Conservation (phyloP, 139 green algal genomes). For the Haematococcus lacustris region DNA sequence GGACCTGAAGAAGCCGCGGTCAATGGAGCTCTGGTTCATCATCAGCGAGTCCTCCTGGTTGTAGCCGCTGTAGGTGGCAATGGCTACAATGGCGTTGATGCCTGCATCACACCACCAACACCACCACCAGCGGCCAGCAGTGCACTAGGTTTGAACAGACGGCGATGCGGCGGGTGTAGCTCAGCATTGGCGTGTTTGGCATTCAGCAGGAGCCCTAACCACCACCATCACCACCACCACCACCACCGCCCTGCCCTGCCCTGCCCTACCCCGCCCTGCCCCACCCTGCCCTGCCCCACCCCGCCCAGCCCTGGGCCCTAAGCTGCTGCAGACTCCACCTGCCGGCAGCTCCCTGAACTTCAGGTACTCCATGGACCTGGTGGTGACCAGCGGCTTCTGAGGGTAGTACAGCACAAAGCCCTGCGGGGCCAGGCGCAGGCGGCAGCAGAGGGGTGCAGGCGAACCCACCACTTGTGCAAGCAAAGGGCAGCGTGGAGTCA, state of each 20-base stretch:
- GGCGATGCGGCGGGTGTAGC: no score
- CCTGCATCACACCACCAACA: slow-evolving; percentile 23
- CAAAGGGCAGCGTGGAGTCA: not conserved
- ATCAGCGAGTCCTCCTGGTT: slow-evolving; percentile 99
- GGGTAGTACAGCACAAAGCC: slow-evolving; percentile 94
- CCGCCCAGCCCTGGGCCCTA: no score
- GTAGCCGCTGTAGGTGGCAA: slow-evolving; percentile 95
- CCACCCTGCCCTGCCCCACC: no score
- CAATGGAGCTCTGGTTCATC: slow-evolving; percentile 93
- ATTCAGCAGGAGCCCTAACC: no score
- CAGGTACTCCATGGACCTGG: slow-evolving; percentile 81
- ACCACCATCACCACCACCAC: no score
- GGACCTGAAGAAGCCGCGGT: slow-evolving; percentile 93
- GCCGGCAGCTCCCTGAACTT: slow-evolving; percentile 56
- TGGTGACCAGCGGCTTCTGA: slow-evolving; percentile 94
- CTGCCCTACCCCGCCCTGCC: no score
- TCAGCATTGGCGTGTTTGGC: no score
- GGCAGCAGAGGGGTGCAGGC: not conserved
- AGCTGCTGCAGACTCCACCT: no score
- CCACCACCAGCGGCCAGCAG: slow-evolving; percentile 16
- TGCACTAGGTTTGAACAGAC: no score
- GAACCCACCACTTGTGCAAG: not conserved
- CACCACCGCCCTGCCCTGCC: no score
- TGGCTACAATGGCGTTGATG: slow-evolving; percentile 93
- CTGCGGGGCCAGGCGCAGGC: slow-evolving; percentile 25